A percentile compares a stretch with the other conserved stretches of the same genome.
Conservation (phyloP, 2,329 filamentous ascomycete genomes). For the Fusarium scirpi region DNA sequence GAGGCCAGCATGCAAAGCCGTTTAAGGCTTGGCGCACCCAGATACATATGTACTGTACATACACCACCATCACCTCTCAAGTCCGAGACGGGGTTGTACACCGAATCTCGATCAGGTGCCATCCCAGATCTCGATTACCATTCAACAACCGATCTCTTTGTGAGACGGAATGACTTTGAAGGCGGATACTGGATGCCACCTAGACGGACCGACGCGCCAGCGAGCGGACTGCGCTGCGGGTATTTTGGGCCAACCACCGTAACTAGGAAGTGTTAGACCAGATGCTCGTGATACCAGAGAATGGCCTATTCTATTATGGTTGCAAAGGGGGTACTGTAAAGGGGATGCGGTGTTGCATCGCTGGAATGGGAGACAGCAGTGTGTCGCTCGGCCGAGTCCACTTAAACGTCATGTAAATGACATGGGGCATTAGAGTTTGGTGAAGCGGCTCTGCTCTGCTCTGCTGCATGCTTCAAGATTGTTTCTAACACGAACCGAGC, state of each 20-base stretch:
- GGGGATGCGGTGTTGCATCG: neutral
- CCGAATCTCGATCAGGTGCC: slow-evolving; percentile 33
- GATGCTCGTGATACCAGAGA: neutral
- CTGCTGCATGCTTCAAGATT: slow-evolving; percentile 8
- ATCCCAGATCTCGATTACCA: slow-evolving; percentile 31
- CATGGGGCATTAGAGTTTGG: slow-evolving; percentile 33
- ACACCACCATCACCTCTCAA: slow-evolving; percentile 1
- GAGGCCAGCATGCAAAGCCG: slow-evolving; percentile 3
- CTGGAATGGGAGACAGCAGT: slow-evolving; percentile 4
- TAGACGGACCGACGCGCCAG: slow-evolving; percentile 5
- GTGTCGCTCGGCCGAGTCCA: slow-evolving; percentile 30
- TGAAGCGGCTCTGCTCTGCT: slow-evolving; percentile 32
- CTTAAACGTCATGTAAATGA: slow-evolving; percentile 35
- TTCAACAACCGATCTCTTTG: slow-evolving; percentile 27
- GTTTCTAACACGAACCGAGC: neutral
- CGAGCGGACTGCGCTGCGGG: neutral
- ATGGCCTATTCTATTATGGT: neutral
- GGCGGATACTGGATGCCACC: slow-evolving; percentile 13
- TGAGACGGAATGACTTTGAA: slow-evolving; percentile 8
- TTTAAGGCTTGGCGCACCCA: slow-evolving; percentile 23
- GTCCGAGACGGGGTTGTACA: slow-evolving; percentile 13
- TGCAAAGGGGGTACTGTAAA: neutral
- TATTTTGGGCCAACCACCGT: neutral
- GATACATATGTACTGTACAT: neutral
- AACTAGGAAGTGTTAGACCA: neutral